Conservation (phyloP, 2,329 filamentous ascomycete species). For the Dactylellina haptotyla region DNA sequence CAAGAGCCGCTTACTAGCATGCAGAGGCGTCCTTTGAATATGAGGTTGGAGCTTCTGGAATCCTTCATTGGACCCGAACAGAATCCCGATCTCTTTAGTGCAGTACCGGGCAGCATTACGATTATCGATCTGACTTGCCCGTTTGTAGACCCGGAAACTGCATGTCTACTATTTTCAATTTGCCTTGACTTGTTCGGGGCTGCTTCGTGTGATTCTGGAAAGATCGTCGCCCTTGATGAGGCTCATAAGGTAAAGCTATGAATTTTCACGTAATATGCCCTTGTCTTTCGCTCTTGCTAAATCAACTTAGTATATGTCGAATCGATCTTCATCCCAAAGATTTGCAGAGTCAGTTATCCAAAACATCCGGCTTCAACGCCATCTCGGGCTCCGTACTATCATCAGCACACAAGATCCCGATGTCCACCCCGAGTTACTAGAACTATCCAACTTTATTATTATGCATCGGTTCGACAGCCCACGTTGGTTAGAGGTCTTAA, state of each 20-base stretch:
- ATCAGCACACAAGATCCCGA: constrained; percentile 83
- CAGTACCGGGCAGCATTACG: constrained; percentile 67
- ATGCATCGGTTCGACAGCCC: constrained; percentile 78
- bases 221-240: constrained; percentile 76
- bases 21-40: constrained; percentile 56
- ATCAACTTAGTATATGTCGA: constrained; percentile 34
- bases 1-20: constrained; percentile 31
- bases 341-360: constrained; percentile 73
- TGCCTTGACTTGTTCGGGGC: constrained; percentile 74
- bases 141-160: constrained; percentile 73
- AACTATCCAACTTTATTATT: constrained; percentile 76
- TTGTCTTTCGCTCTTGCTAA: background rate
- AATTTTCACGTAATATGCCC: background rate
- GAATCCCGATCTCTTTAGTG: constrained; percentile 47
- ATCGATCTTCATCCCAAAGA: constrained; percentile 66
- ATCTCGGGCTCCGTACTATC: constrained; percentile 73
- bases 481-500: constrained; percentile 67
- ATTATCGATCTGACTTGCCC: constrained; percentile 79
- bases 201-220: constrained; percentile 60
- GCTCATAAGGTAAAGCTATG: constrained; percentile 70
- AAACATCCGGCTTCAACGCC: constrained; percentile 76
- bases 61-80: constrained; percentile 56
- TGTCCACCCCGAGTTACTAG: constrained; percentile 73
- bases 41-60: constrained; percentile 58
- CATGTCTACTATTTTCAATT: constrained; percentile 78